These are phyloP conservation scores for Aurifilum marmelostoma DNA, from an alignment of 2,329 filamentous ascomycete species.

Conservation along the genomic window DNA sequence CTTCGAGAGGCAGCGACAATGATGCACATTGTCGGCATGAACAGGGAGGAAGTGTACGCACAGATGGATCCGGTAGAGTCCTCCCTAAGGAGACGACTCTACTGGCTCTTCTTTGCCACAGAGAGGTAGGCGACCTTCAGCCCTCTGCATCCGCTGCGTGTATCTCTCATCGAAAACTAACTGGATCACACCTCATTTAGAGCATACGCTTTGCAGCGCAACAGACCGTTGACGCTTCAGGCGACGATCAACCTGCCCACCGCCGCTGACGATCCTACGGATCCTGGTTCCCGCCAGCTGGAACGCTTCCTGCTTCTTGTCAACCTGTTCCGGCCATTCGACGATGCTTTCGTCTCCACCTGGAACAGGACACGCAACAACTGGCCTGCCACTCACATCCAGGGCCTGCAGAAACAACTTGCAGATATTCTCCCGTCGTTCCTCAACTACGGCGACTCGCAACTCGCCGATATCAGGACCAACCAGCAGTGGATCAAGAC, in stretches of 20 bases:
- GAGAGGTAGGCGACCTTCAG: constrained; percentile 59
- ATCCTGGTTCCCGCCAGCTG: constrained; percentile 56
- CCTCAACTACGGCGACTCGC: constrained; percentile 55
- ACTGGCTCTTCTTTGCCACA: constrained; percentile 73
- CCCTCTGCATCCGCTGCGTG: neutral
- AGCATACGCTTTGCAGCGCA: constrained; percentile 72
- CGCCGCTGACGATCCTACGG: constrained; percentile 62
- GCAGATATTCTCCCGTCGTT: constrained; percentile 57
- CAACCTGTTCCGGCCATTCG: constrained; percentile 67
- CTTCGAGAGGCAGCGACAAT: constrained; percentile 77
- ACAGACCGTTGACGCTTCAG: constrained; percentile 70
- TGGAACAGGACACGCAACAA: constrained; percentile 69
- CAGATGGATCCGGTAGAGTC: constrained; percentile 63
- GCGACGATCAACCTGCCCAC: constrained; percentile 69
- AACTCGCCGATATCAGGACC: constrained; percentile 57
- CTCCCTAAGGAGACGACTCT: constrained; percentile 67
- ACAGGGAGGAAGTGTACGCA: constrained; percentile 65
- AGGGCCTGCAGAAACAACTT: constrained; percentile 64
- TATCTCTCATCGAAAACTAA: constrained; percentile 29
- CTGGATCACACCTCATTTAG: constrained; percentile 40
- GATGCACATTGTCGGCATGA: constrained; percentile 62
- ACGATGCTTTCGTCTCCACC: constrained; percentile 63
- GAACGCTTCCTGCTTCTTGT: constrained; percentile 63
- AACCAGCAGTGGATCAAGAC: constrained; percentile 70
- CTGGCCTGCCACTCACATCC: constrained; percentile 60